Percentiles rank a stretch among this genome's conserved stretches.
Conservation (phyloP, 129 eudicot species). For the carrot (Daucus carota) region DNA sequence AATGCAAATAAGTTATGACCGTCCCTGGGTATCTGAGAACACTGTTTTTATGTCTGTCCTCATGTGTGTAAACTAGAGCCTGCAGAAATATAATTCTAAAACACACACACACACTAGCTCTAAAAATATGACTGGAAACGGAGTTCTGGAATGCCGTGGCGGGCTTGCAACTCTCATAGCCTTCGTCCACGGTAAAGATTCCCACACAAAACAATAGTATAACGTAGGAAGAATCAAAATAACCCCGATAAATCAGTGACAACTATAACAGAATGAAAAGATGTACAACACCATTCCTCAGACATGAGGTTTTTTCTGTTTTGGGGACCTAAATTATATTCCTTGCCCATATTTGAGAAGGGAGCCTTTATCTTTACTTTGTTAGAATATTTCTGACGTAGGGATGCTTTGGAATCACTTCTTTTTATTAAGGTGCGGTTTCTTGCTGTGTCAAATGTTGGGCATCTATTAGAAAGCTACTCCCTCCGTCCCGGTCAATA, state of each 20-base stretch:
- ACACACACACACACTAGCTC: neutral
- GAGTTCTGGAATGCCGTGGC: neutral
- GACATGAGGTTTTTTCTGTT: neutral
- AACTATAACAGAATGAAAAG: neutral
- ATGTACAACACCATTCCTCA: neutral
- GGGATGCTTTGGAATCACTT: neutral
- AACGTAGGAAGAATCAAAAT: neutral
- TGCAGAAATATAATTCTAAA: neutral
- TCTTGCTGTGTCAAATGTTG: neutral
- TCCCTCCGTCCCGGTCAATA: too few species aligned
- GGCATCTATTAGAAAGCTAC: neutral
- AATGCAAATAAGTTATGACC: neutral
- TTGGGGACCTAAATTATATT: neutral
- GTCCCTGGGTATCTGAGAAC: neutral
- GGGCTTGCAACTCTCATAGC: neutral
- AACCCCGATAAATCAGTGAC: neutral
- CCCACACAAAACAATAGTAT: neutral
- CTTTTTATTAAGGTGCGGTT: neutral
- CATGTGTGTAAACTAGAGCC: neutral
- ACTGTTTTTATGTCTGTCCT: neutral
- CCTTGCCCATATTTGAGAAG: slow-evolving; percentile 4
- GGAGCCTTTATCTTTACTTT: neutral
- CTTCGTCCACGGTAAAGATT: neutral
- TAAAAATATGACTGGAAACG: neutral
- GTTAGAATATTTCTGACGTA: neutral